phyloP scores from a whole-genome alignment of 202 grass and related monocot genomes.

The Bolboschoenoplectus hybrid region DNA sequence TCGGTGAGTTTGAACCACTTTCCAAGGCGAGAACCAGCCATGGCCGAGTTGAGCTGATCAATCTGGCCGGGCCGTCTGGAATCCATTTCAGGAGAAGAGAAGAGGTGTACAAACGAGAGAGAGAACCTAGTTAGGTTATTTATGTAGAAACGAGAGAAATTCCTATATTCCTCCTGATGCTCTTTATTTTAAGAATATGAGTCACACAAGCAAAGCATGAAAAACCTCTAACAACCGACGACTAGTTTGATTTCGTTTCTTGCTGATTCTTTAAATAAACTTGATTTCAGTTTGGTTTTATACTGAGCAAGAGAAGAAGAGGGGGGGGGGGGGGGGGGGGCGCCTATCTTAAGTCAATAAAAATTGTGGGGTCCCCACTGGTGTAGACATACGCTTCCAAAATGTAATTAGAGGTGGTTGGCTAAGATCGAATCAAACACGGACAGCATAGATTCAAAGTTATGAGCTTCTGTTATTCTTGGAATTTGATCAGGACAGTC shows the following conservation, averaged over 20 bases:
- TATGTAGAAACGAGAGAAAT: neutral
- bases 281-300: neutral
- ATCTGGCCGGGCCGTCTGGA: neutral
- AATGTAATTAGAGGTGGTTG: neutral
- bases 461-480: neutral
- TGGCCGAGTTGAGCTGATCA: constrained; percentile 39
- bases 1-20: constrained; percentile 43
- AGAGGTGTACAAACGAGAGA: constrained; percentile 8
- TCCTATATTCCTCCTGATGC: neutral
- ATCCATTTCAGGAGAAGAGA: constrained; percentile 24
- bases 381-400: constrained; percentile 7
- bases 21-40: constrained; percentile 30
- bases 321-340: neutral
- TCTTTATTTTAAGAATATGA: constrained; percentile 14
- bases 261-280: neutral
- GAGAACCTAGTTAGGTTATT: neutral
- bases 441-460: neutral
- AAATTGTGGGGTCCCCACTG: neutral
- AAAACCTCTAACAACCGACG: neutral
- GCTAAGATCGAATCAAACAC: neutral
- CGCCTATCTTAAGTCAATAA: constrained; percentile 22
- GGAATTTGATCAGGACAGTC: neutral
- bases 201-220: constrained; percentile 20
- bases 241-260: neutral
- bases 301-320: neutral